Evolutionary conservation across 2,329 filamentous ascomycete species (phyloP).

Genomic region (Teratosphaeria destructans): DNA sequence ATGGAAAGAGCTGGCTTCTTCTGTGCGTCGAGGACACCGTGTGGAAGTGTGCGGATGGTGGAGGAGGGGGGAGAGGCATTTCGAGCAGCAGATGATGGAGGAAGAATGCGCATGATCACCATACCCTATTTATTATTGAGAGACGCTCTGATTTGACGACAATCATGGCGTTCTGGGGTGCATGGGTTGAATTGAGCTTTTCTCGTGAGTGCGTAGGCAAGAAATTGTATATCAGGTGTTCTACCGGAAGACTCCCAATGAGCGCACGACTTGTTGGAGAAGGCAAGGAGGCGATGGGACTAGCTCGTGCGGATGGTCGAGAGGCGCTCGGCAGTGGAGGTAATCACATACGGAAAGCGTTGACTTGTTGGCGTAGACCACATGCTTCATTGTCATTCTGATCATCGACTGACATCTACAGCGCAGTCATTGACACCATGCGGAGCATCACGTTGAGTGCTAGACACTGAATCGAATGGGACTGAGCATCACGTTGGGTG

Average conservation of each 20-base stretch:
- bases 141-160: not conserved
- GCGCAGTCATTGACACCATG: no score
- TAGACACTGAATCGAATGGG: no score
- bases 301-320: not conserved
- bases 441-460: no score
- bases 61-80: not conserved
- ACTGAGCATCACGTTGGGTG: no score
- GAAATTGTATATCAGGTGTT: not conserved
- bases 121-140: not conserved
- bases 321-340: no score
- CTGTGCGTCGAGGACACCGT: not conserved
- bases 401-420: no score
- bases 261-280: not conserved
- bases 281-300: not conserved
- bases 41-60: not conserved
- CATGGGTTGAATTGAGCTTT: not conserved
- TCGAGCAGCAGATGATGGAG: not conserved
- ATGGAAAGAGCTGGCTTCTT: not conserved
- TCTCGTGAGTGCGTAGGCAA: not conserved
- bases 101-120: not conserved
- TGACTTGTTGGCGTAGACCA: no score
- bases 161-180: not conserved
- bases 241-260: not conserved
- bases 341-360: no score
- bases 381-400: no score